Evolutionary conservation across 768 basidiomycete species (phyloP), one percentile per base, ranked within the genome.

Genomic region (Boletus rubescentipes): DNA sequence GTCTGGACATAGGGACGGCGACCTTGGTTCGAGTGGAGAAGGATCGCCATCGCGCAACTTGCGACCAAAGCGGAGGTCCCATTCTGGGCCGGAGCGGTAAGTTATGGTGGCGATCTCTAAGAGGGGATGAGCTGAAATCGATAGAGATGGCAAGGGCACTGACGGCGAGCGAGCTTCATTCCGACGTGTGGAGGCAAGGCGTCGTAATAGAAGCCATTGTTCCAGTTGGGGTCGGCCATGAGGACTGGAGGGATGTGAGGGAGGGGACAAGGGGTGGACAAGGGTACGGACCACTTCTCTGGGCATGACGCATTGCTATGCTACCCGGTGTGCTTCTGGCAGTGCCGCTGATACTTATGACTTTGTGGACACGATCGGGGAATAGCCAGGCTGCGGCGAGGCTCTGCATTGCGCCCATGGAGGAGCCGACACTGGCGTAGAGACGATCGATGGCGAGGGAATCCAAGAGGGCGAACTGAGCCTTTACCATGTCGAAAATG

Each of bases 221-320:
- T 99, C 97, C 97, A 99, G 59, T 98, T 98, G 0, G 96, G 96
- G 72, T 99, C 97, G 2, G 96, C 91, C 97, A 99, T 99, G 49
- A 99, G 82, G 16, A 99, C 97, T 98, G 38, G 21, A 45, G 6
- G 29, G 30, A 49, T 40, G 35, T 61, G 2, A 64, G 16, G n/a
- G 37, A 26, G 41, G 42, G 32, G 43, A 36, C 3, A 26, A 9
- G 21, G 21, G 4, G 52, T 32, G 21, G 23, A 34, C n/a, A 41
- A 42, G 5, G 48, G 48, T 55, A 44, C 49, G 55, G 59, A 93
- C 96, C 96, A 73, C 94, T 97, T 67, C 97, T 75, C 70, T 99
- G 97, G 1, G 97, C 95, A 72, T 87, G 94, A 36, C 97, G 82
- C 89, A 98, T 93, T 4, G 97, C 97, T 51, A 99, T 86, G 55